These are phyloP conservation scores for Erodium texanum DNA, from an alignment of 441 rosid species.

Conservation along the genomic window DNA sequence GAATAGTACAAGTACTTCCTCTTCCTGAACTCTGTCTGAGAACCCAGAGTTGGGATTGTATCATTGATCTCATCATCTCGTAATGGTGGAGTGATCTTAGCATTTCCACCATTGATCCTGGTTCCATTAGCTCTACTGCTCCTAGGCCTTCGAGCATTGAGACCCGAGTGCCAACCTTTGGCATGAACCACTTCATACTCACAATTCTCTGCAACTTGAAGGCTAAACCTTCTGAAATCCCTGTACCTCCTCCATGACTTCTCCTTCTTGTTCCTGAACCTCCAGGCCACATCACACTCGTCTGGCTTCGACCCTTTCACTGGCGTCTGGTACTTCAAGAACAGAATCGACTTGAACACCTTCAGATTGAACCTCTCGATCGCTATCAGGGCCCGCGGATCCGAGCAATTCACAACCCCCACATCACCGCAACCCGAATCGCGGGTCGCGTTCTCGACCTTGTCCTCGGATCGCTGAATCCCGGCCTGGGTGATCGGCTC, in stretches of 20 bases:
- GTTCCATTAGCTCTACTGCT: constrained; percentile 24
- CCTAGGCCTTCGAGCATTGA: constrained; percentile 57
- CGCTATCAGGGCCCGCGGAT: constrained; percentile 58
- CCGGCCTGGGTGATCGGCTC: constrained; percentile 48
- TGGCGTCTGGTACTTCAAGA: constrained; percentile 68
- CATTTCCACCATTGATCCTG: constrained; percentile 13
- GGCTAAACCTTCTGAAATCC: constrained; percentile 82
- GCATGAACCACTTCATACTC: constrained; percentile 50
- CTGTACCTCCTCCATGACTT: constrained; percentile 95
- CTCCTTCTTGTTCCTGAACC: constrained; percentile 85
- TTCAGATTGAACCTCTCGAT: constrained; percentile 74
- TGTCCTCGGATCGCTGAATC: constrained; percentile 56
- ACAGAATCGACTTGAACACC: constrained; percentile 58
- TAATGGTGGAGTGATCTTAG: constrained; percentile 26
- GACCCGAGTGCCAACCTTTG: constrained; percentile 79
- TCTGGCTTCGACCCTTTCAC: constrained; percentile 59
- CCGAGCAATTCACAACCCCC: constrained; percentile 65
- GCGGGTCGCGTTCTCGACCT: constrained; percentile 35
- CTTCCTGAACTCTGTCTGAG: constrained; percentile 55
- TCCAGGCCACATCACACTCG: constrained; percentile 91
- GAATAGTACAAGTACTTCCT: constrained; percentile 87
- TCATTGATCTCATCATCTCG: constrained; percentile 83
- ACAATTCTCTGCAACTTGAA: constrained; percentile 60
- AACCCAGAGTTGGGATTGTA: constrained; percentile 68
- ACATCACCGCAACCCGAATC: constrained; percentile 47